Base-by-base conservation (phyloP, 1,139 yeast genomes). In the Kodamaea ohmeri region DNA sequence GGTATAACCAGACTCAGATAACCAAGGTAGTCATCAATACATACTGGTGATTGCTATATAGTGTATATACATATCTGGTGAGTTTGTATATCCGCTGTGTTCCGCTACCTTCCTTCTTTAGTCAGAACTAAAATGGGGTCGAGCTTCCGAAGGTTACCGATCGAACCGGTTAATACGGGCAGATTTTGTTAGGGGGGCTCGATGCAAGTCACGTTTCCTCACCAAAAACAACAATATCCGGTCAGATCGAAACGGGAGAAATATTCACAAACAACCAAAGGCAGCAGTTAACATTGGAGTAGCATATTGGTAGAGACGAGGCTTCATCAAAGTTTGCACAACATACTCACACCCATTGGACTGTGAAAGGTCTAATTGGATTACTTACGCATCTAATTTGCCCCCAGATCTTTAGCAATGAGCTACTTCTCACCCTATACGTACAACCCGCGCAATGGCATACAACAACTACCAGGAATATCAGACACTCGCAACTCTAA, bases 361-460 rank as follows among this genome's bases (percentile, higher is more conserved):
- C n/a, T n/a, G n/a, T n/a, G n/a, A n/a, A n/a, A n/a, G 22, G 9
- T 20, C 22, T 20, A 20, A 6, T 20, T 7, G 22, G 6, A 20
- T 7, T 6, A 6, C 8, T 20, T 20, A 20, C 22, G 6, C 8
- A 20, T 7, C 22, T 20, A 20, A 9, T 25, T 25, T 25, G 13
- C 5, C 27, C 27, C 5, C 27, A 12, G 12, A 12, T 12, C 17
- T 12, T 18, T 13, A 6, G 7, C 27, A 8, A 35, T 35, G 38
- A 35, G 38, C 30, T 35, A 35, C 30, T 35, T 29, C 25, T 25
- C 30, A 18, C 38, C 38, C 24, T 35, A 35, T 19, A 14, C 38
- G 13, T 35, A 29, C 30, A 35, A 30, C 29, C 38, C 25, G 6
- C 38, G 38, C 25, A 35, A 18, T 13, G 31, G 33, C 20, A 34